phyloP scores from a whole-genome alignment of 306 rosid species.

The Quillaja saponaria region DNA sequence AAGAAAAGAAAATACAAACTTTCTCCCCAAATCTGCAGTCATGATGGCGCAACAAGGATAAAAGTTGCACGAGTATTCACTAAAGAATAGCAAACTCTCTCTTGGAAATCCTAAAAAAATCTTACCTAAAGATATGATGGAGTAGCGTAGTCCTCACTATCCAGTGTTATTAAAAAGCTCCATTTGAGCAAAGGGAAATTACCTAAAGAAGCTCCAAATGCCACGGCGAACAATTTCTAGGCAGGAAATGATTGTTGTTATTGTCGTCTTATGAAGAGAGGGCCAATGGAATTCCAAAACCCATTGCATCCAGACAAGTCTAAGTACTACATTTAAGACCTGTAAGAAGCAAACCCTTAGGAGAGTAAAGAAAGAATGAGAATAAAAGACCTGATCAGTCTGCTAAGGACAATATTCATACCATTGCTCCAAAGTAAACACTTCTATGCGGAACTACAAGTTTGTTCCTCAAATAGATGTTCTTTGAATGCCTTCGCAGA shows the following conservation, averaged over 20 bases:
- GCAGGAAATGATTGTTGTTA: slow-evolving; percentile 43
- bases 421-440: slow-evolving; percentile 61
- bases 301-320: slow-evolving; percentile 65
- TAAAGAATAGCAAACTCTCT: too few relatives aligned
- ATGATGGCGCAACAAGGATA: too few relatives aligned
- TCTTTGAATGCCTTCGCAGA: slow-evolving; percentile 55
- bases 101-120: too few relatives aligned
- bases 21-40: too few relatives aligned
- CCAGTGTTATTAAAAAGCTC: too few relatives aligned
- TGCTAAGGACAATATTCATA: slow-evolving; percentile 21
- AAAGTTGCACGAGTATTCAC: too few relatives aligned
- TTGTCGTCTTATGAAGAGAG: slow-evolving; percentile 45
- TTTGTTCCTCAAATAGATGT: slow-evolving; percentile 56
- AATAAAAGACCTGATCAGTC: slow-evolving; percentile 4
- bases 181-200: too few relatives aligned
- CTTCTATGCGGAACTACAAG: slow-evolving; percentile 54
- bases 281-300: slow-evolving; percentile 53
- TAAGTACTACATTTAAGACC: slow-evolving; percentile 50
- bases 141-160: too few relatives aligned
- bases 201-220: slow-evolving; percentile 84
- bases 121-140: too few relatives aligned
- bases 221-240: slow-evolving; percentile 71
- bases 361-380: slow-evolving; percentile 13
- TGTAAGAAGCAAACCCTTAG: slow-evolving; percentile 34
- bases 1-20: too few relatives aligned